These are phyloP conservation scores for Phaseolus lunatus DNA, from an alignment of 306 rosid species.

Conservation along the genomic window DNA sequence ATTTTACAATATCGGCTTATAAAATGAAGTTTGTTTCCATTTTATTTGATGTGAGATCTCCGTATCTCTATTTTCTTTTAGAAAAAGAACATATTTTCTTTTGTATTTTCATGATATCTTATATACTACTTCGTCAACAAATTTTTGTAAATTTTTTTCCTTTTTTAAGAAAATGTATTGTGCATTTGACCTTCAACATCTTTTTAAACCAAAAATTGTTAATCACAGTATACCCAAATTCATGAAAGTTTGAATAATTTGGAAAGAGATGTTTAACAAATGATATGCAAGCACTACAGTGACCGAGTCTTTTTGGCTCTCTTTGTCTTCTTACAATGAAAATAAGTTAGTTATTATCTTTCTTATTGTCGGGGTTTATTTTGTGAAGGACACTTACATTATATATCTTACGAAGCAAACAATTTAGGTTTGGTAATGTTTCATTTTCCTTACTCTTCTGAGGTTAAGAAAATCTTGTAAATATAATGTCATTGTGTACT, in stretches of 20 bases:
- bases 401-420: conserved; percentile 29
- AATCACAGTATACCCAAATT: conserved; percentile 14
- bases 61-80: no score
- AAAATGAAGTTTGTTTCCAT: no score
- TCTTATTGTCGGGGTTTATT: conserved; percentile 46
- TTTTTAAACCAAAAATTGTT: conserved; percentile 17
- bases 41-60: no score
- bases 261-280: conserved; percentile 15
- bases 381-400: not conserved
- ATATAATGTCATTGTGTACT: conserved; percentile 2
- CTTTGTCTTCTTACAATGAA: conserved; percentile 40
- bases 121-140: no score
- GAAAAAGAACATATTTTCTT: no score
- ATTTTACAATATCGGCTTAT: no score
- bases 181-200: not conserved
- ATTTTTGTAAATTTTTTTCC: not conserved
- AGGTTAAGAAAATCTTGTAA: conserved; percentile 18
- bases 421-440: conserved; percentile 40
- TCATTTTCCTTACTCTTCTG: conserved; percentile 43
- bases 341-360: conserved; percentile 5
- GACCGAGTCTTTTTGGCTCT: conserved; percentile 12
- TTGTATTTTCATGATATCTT: no score
- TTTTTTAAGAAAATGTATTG: not conserved
- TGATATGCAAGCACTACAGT: not conserved
- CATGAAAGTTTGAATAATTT: conserved; percentile 12